These are phyloP conservation scores for Fusarium xyrophilum DNA, from an alignment of 2,329 filamentous ascomycete genomes.

Conservation along the genomic window DNA sequence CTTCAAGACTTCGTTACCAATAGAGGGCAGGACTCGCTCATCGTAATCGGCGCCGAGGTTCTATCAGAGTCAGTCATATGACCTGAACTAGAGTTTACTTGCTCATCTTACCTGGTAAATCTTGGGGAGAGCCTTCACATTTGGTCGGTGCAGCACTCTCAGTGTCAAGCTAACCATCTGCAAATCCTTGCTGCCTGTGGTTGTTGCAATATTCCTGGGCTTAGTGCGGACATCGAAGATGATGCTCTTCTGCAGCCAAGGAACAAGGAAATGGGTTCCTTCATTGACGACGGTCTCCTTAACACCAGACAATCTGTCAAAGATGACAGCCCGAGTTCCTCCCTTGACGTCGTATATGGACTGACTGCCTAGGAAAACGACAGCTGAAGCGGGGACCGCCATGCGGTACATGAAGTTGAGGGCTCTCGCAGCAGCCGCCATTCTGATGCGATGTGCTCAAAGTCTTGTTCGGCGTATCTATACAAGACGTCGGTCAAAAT, in stretches of 20 bases:
- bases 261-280: slow-evolving; percentile 94
- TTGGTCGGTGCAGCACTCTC: slow-evolving; percentile 91
- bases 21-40: slow-evolving; percentile 95
- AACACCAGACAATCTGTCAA: slow-evolving; percentile 90
- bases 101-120: slow-evolving; percentile 84
- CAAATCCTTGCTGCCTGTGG: slow-evolving; percentile 97
- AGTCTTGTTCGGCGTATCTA: neutral
- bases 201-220: slow-evolving; percentile 96
- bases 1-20: slow-evolving; percentile 99
- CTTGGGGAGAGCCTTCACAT: slow-evolving; percentile 90
- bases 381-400: slow-evolving; percentile 77
- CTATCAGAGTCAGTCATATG: slow-evolving; percentile 54
- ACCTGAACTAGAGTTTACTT: neutral
- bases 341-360: slow-evolving; percentile 98
- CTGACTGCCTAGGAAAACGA: slow-evolving; percentile 71
- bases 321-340: slow-evolving; percentile 94
- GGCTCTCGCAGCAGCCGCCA: slow-evolving; percentile 63
- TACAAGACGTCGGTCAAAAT: slow-evolving; percentile 1
- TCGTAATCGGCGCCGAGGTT: slow-evolving; percentile 98
- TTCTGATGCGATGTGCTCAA: slow-evolving; percentile 41
- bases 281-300: slow-evolving; percentile 93
- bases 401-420: slow-evolving; percentile 69
- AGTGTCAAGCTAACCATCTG: slow-evolving; percentile 99
- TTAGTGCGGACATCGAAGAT: slow-evolving; percentile 97
- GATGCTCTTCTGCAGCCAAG: slow-evolving; percentile 94